A percentile compares a stretch with the other conserved stretches of the same genome.
Conservation (phyloP, 2,329 filamentous ascomycete species). For the Colletotrichum endophyticum region DNA sequence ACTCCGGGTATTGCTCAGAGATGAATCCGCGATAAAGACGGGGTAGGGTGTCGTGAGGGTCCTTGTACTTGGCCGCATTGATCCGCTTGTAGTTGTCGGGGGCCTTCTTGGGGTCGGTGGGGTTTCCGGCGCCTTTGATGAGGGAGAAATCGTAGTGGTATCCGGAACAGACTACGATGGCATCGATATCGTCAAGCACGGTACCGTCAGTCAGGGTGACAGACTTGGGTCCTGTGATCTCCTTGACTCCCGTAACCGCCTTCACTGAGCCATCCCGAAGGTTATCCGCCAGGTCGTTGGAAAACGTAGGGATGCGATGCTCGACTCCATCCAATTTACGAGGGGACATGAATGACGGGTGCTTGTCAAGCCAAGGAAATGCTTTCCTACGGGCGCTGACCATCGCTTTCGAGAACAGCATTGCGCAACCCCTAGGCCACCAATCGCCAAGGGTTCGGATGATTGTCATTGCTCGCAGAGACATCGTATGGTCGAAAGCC, state of each 20-base stretch:
- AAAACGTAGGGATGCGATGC: conserved; percentile 31
- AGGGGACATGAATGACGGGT: conserved; percentile 2
- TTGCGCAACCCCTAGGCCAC: neutral
- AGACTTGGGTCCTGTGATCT: conserved; percentile 31
- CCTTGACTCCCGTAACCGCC: conserved; percentile 29
- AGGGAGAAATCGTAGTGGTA: conserved; percentile 34
- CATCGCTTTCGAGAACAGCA: neutral
- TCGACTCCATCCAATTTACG: conserved; percentile 5
- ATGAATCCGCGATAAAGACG: conserved; percentile 33
- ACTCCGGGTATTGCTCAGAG: conserved; percentile 35
- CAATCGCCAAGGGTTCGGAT: neutral
- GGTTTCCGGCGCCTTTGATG: conserved; percentile 30
- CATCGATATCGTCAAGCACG: conserved; percentile 35
- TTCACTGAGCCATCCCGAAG: conserved; percentile 30
- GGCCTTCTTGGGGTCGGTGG: conserved; percentile 27
- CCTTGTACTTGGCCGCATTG: conserved; percentile 23
- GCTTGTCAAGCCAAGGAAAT: conserved; percentile 6
- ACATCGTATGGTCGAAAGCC: conserved; percentile 11
- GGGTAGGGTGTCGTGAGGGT: conserved; percentile 27
- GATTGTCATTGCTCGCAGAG: neutral
- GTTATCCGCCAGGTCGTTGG: conserved; percentile 30
- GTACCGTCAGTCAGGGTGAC: conserved; percentile 32
- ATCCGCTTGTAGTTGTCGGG: conserved; percentile 29
- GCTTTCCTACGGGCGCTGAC: neutral
- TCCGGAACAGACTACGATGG: conserved; percentile 36